Base-by-base conservation (phyloP, 768 basidiomycete genomes). In the Tylopilus sp. region DNA sequence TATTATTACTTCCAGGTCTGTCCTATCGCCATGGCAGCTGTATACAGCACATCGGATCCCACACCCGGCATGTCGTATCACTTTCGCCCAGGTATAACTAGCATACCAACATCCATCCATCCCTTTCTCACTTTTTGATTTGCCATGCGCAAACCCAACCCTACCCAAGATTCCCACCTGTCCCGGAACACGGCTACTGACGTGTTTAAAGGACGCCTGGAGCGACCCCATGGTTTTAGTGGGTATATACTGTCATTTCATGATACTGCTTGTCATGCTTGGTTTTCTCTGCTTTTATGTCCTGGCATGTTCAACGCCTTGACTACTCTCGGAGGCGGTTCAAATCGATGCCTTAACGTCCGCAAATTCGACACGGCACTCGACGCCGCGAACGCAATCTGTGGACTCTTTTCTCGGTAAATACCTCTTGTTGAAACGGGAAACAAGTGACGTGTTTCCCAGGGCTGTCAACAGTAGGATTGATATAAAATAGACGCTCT, bases 221-320 rank as follows among this genome's bases (percentile, higher is more conserved):
- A 35, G 33, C 33, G 33, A 35, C 33, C 33, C 6, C 15, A 6
- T 35, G 33, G 33, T 17, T 17, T 35, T 1, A 35, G 6, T n/a
- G 33, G 33, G 33, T 17, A 35, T 35, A 35, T 35, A 35, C 33
- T 35, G 17, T 35, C 15, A 35, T 17, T 17, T 17, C 33, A 35
- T 35, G 15, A 35, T 6, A 17, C 33, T 17, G 33, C 33, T 35
- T 17, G 15, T 35, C 15, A 17, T 90, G 68, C 72, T 88, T 20
- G 88, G 86, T 40, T 75, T 89, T 40, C 80, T 88, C 18, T 65
- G 66, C 55, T 82, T 82, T 79, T 82, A 80, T 56, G 72, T 49
- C 70, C 70, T 65, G 88, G 88, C 50, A 77, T 90, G 49, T 90
- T 88, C 71, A 91, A 91, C 59, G 82, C 88, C 2, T 15, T 31